These are phyloP conservation scores for Tetrapisispora namnaoensis DNA, from an alignment of 805 yeast species.

Conservation along the genomic window DNA sequence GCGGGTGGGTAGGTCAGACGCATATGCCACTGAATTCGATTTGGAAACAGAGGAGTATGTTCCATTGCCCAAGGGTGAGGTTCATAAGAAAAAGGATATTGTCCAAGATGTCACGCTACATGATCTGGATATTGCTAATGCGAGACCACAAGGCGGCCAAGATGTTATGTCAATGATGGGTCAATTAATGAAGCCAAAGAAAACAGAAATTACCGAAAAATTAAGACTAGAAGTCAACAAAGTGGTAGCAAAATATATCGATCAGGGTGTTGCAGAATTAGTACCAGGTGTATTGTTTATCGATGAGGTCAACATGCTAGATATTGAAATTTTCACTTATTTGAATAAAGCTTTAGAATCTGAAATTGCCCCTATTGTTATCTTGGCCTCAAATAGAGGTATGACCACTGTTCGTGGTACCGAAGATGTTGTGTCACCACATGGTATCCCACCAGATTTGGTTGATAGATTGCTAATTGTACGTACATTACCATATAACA, in stretches of 20 bases:
- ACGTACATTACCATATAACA: slow-evolving; percentile 80
- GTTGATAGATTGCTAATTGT: slow-evolving; percentile 86
- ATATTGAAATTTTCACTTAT: slow-evolving; percentile 92
- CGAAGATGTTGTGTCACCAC: slow-evolving; percentile 77
- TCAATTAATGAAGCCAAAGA: slow-evolving; percentile 87
- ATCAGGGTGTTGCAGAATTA: slow-evolving; percentile 95
- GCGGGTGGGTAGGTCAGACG: slow-evolving; percentile 96
- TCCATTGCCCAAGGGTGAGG: slow-evolving; percentile 97
- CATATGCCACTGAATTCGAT: slow-evolving; percentile 96
- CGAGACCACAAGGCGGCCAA: slow-evolving; percentile 95
- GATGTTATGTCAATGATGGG: slow-evolving; percentile 95
- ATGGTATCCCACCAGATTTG: slow-evolving; percentile 93
- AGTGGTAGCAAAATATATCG: slow-evolving; percentile 91
- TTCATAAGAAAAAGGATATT: slow-evolving; percentile 94
- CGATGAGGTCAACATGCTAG: slow-evolving; percentile 98
- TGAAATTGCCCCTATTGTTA: slow-evolving; percentile 86
- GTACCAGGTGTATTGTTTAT: slow-evolving; percentile 97
- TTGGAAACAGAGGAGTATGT: slow-evolving; percentile 98
- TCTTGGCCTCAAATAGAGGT: slow-evolving; percentile 93
- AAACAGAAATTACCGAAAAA: slow-evolving; percentile 95
- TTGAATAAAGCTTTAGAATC: slow-evolving; percentile 90
- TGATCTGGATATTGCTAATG: slow-evolving; percentile 92
- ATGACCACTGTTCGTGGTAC: slow-evolving; percentile 87
- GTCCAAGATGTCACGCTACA: slow-evolving; percentile 96
- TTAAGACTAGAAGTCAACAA: slow-evolving; percentile 88